Evolutionary conservation across 2,329 filamentous ascomycete species (phyloP).

Genomic region (Clarireedia paspali): DNA sequence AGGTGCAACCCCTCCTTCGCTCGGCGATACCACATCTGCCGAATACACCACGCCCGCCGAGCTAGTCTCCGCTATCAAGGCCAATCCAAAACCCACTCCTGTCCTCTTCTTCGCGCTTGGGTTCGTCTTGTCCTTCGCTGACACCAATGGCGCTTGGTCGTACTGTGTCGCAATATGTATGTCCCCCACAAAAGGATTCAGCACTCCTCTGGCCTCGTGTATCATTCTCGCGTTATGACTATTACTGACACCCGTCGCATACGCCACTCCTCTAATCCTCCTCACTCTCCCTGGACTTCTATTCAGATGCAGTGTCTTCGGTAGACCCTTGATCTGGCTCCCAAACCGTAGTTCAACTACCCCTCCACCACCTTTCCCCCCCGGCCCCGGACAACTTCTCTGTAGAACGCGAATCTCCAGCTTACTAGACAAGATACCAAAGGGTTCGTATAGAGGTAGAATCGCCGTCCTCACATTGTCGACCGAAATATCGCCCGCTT

Average conservation of each 20-base stretch:
- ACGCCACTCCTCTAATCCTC: conserved; percentile 85
- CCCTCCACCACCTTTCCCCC: conserved; percentile 75
- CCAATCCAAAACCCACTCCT: conserved; percentile 87
- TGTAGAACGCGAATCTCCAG: conserved; percentile 79
- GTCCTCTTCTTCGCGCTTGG: conserved; percentile 56
- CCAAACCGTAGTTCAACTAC: conserved; percentile 91
- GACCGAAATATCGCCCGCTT: conserved; percentile 78
- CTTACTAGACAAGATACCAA: conserved; percentile 71
- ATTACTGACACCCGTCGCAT: conserved; percentile 83
- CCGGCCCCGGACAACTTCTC: conserved; percentile 68
- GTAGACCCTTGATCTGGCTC: conserved; percentile 76
- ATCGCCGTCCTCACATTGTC: conserved; percentile 92
- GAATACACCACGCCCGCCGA: conserved; percentile 75
- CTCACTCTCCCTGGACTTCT: conserved; percentile 78
- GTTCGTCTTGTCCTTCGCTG: conserved; percentile 45
- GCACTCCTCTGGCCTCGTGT: conserved; percentile 74
- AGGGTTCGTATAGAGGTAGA: conserved; percentile 80
- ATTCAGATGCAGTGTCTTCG: conserved; percentile 85
- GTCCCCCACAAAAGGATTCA: conserved; percentile 80
- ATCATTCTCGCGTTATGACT: conserved; percentile 96
- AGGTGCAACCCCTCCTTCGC: conserved; percentile 72
- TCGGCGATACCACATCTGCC: conserved; percentile 70
- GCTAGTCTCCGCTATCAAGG: conserved; percentile 86
- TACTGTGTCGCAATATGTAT: conserved; percentile 84
- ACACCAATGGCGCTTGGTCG: conserved; percentile 54